Conservation (phyloP, 23 red algal species). For the Cyanidioschyzon merolae region DNA sequence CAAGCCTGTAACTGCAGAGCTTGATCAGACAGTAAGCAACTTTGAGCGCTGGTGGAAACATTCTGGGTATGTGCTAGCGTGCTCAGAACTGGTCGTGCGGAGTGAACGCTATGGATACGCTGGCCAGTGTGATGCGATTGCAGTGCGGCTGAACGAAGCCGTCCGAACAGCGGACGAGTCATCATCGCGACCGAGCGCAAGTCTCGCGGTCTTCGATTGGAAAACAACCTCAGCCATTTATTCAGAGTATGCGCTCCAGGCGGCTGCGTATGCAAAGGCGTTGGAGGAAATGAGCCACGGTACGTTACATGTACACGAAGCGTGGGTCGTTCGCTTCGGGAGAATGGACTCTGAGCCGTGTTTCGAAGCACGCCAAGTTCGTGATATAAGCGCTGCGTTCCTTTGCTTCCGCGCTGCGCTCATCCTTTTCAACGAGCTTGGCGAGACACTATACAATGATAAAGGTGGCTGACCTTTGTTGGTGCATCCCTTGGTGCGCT, state of each 20-base stretch:
- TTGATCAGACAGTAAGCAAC: background rate
- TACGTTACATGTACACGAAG: background rate
- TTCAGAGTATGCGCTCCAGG: background rate
- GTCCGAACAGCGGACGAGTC: background rate
- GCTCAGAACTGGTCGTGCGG: constrained; percentile 13
- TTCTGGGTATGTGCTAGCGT: background rate
- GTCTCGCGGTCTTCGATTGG: constrained; percentile 1
- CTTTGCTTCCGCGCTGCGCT: constrained; percentile 10
- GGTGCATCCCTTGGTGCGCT: too few species aligned
- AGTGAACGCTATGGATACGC: constrained; percentile 11
- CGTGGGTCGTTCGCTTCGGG: constrained; percentile 5
- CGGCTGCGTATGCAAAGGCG: background rate
- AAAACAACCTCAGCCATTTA: constrained; percentile 4
- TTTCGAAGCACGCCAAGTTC: constrained; percentile 3
- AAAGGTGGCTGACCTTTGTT: background rate
- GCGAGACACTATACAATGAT: background rate
- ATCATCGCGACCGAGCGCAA: background rate
- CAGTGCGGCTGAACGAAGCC: background rate
- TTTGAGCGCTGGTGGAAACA: constrained; percentile 3
- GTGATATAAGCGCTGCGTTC: background rate
- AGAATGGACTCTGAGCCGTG: background rate
- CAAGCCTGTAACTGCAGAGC: background rate
- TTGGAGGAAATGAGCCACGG: constrained; percentile 3
- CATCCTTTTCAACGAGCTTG: background rate
- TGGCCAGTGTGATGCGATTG: constrained; percentile 1